These are phyloP conservation scores for Butyriboletus appendiculatus DNA, from an alignment of 1,284 basidiomycete genomes.

Conservation along the genomic window DNA sequence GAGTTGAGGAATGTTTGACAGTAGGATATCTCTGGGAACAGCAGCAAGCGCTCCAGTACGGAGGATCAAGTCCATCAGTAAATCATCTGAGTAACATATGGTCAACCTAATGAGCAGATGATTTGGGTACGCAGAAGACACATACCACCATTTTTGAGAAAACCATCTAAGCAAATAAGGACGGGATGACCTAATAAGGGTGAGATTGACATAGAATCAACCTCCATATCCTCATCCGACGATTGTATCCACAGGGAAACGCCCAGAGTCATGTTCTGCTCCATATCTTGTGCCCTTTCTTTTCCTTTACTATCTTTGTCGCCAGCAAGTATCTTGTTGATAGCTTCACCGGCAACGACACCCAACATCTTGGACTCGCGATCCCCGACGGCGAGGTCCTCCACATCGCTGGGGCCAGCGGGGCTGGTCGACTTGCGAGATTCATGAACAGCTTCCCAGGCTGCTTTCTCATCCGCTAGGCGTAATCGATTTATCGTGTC, in stretches of 20 bases:
- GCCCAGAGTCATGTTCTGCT: constrained; percentile 31
- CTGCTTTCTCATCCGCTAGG: constrained; percentile 42
- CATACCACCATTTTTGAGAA: constrained; percentile 42
- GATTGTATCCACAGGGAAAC: constrained; percentile 41
- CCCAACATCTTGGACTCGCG: constrained; percentile 38
- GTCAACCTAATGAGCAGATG: background rate
- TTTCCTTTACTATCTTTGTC: constrained; percentile 36
- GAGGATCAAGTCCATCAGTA: constrained; percentile 42
- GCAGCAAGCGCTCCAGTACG: constrained; percentile 39
- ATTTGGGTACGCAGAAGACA: background rate
- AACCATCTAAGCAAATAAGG: constrained; percentile 36
- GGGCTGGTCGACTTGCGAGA: constrained; percentile 28
- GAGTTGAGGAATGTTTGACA: constrained; percentile 39
- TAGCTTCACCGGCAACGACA: constrained; percentile 28
- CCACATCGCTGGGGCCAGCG: constrained; percentile 15
- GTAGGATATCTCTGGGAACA: constrained; percentile 29
- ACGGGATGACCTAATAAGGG: constrained; percentile 30
- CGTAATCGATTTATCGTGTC: constrained; percentile 25
- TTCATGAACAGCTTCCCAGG: constrained; percentile 37
- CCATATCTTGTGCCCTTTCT: constrained; percentile 4
- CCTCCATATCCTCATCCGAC: constrained; percentile 29
- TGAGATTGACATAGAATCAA: constrained; percentile 13
- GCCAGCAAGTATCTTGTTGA: constrained; percentile 42
- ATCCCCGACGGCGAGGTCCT: constrained; percentile 34
- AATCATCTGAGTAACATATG: constrained; percentile 37